These are phyloP conservation scores for Antitrichia curtipendula DNA, from an alignment of 225 moss, liverwort and hornwort genomes.

Conservation along the genomic window DNA sequence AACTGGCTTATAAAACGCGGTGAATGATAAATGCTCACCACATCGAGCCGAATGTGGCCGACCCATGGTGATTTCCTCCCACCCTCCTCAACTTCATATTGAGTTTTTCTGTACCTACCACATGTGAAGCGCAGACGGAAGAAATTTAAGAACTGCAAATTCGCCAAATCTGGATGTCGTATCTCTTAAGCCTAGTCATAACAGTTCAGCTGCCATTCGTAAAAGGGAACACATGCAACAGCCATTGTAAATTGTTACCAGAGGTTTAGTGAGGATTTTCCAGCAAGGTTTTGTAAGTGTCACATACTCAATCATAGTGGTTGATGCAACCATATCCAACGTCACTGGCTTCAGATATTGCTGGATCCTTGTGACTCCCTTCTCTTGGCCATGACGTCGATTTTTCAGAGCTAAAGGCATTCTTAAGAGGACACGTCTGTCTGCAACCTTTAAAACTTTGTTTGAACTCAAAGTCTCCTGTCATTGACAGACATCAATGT, in stretches of 20 bases:
- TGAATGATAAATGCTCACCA: constrained; percentile 24
- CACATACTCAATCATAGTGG: constrained; percentile 63
- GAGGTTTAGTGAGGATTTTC: neutral
- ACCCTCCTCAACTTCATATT: constrained; percentile 12
- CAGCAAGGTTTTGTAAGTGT: neutral
- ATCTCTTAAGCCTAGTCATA: neutral
- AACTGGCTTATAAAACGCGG: neutral
- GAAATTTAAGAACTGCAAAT: neutral
- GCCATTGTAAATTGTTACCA: neutral
- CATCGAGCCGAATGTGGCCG: constrained; percentile 58
- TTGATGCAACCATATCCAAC: constrained; percentile 47
- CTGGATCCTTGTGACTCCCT: constrained; percentile 46
- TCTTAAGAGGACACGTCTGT: constrained; percentile 67
- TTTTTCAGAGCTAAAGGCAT: constrained; percentile 37
- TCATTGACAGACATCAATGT: constrained; percentile 2
- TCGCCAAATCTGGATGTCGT: neutral
- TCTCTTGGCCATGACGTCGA: constrained; percentile 46
- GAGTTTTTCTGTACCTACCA: constrained; percentile 29
- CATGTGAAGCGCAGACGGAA: neutral
- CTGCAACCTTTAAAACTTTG: constrained; percentile 21
- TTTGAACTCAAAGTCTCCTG: constrained; percentile 66
- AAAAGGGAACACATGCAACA: neutral
- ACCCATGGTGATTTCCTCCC: constrained; percentile 68
- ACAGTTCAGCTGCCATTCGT: neutral
- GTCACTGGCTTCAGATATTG: constrained; percentile 48